phyloP scores from a whole-genome alignment of 140 eudicot species.

The Oenanthe javanica region DNA sequence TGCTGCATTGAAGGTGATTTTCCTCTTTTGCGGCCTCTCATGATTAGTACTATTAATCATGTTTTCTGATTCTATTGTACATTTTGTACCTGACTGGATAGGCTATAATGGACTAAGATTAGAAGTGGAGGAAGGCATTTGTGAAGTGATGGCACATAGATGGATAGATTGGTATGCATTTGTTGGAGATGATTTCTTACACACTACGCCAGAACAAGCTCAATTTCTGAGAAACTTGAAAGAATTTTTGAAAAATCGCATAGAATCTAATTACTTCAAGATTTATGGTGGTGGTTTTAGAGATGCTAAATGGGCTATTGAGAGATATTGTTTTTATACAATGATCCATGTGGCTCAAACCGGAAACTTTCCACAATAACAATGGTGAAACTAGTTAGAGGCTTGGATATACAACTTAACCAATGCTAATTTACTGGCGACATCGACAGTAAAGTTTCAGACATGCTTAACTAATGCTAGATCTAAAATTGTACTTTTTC shows the following conservation, averaged over 20 bases:
- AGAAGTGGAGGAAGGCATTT: slow-evolving; percentile 15
- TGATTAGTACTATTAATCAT: not conserved
- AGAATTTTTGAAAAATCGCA: not conserved
- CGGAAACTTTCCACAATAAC: slow-evolving; percentile 4
- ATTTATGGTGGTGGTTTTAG: slow-evolving; percentile 16
- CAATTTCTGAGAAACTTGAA: slow-evolving; percentile 7
- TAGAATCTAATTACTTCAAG: slow-evolving; percentile 9
- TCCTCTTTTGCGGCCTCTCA: not conserved
- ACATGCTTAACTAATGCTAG: not conserved
- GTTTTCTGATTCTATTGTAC: not conserved
- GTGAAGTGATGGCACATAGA: slow-evolving; percentile 11
- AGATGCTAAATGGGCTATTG: slow-evolving; percentile 13
- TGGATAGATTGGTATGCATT: slow-evolving; percentile 10
- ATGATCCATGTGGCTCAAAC: slow-evolving; percentile 10
- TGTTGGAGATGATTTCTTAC: not conserved
- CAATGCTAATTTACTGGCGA: too few relatives aligned
- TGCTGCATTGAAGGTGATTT: slow-evolving; percentile 1
- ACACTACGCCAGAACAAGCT: not conserved
- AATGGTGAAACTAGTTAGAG: not conserved
- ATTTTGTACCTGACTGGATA: not conserved
- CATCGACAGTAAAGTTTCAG: not conserved
- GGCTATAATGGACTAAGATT: not conserved
- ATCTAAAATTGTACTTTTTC: not conserved
- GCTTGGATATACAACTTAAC: not conserved
- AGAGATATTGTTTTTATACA: slow-evolving; percentile 11